Evolutionary conservation across 352 stramenopile species (phyloP), one percentile per base, ranked within the genome.

Genomic region (Phytophthora vignae): DNA sequence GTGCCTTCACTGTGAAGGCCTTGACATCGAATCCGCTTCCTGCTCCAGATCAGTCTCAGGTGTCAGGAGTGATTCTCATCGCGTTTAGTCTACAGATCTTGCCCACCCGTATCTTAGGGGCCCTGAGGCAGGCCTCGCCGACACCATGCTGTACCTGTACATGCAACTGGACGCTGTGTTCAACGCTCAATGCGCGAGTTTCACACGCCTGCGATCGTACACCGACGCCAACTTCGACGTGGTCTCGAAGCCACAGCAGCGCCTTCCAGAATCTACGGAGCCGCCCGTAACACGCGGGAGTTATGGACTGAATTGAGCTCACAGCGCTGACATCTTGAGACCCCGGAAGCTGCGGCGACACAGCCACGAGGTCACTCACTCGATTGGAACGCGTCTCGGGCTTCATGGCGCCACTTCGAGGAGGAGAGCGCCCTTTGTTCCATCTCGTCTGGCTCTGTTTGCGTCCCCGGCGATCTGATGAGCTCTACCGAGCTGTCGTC

Each of bases 41-140:
- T 31, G 27, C 27, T 10, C 49, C 15, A 6, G 52, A 55, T 55
- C 48, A 55, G 48, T 55, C 48, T 54, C 48, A 49, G 42, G 42
- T 49, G 11, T 53, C 46, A 55, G 49, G 49, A 55, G 11, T 58
- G 25, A 40, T 58, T 48, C 8, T 14, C 15, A 33, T 29, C 40
- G 40, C 33, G 33, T 40, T 40, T 40, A 40, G 33, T 40, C 33
- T 40, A 40, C 33, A 40, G 33, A 40, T 40, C 33, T 40, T 40
- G 10, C 10, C 9, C 12, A 10, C 22, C 22, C 1, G 2, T 25
- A 25, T 25, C 22, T 25, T 25, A 25, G 22, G 22, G 22, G 22
- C 22, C 22, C 22, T 25, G 22, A 25, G 22, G 22, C 22, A 25
- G 22, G 22, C 22, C 22, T 25, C 22, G 22, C 22, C 27, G 27